A percentile compares a stretch with the other conserved stretches of the same genome.
Evolutionary conservation across 495 filamentous ascomycete genomes (phyloP).

Genomic region (Lasiosphaeria ovina): DNA sequence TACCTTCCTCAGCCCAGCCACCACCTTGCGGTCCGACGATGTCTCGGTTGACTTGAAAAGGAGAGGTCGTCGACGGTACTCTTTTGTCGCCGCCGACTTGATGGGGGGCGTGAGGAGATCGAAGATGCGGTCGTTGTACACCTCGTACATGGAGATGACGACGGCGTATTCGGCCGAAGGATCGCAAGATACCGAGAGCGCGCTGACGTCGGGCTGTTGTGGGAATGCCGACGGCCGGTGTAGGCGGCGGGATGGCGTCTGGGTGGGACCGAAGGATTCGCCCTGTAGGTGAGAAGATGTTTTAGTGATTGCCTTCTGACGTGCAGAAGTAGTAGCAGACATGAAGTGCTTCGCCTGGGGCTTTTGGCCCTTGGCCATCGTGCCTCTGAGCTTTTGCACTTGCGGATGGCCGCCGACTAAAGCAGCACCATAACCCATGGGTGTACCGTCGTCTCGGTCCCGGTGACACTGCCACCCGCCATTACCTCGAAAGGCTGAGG

Average conservation of each 20-base stretch:
- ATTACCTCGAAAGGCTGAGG: conserved; percentile 13
- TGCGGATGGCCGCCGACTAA: not conserved
- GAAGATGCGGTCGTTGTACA: conserved; percentile 98
- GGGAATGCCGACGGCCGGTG: conserved; percentile 65
- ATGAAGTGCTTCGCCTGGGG: conserved; percentile 39
- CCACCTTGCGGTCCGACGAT: conserved; percentile 83
- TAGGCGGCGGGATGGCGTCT: conserved; percentile 56
- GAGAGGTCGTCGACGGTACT: conserved; percentile 67
- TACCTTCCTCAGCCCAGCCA: conserved; percentile 87
- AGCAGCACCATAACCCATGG: not conserved
- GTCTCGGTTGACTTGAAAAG: conserved; percentile 86
- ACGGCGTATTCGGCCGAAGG: conserved; percentile 80
- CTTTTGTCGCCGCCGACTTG: conserved; percentile 55
- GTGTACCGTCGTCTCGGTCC: conserved; percentile 7
- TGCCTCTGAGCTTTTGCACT: not conserved
- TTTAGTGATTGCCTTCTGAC: conserved; percentile 41
- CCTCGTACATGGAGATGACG: conserved; percentile 96
- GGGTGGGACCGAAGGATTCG: conserved; percentile 40
- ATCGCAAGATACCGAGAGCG: conserved; percentile 66
- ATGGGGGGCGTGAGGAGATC: conserved; percentile 70
- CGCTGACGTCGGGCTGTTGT: conserved; percentile 69
- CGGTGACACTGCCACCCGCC: not conserved
- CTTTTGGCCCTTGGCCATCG: conserved; percentile 15
- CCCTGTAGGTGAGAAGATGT: conserved; percentile 31
- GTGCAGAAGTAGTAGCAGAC: conserved; percentile 39